These are phyloP conservation scores for Colletotrichum abscissum DNA, from an alignment of 2,329 filamentous ascomycete species.

Conservation along the genomic window DNA sequence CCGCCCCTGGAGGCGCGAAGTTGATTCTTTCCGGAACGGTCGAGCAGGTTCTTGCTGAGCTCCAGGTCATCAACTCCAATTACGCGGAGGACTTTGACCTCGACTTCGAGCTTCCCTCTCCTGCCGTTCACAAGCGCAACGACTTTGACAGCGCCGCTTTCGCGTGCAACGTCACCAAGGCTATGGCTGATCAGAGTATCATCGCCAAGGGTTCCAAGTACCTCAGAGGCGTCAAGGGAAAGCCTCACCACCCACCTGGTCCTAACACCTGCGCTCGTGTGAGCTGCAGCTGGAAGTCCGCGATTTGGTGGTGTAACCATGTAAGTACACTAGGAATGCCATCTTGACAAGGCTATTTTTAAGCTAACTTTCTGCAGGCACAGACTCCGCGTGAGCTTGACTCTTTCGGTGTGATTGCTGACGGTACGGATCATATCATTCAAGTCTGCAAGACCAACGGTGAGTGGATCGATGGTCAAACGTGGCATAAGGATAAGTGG, in stretches of 20 bases:
- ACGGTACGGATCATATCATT: constrained; percentile 14
- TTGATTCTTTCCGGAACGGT: constrained; percentile 31
- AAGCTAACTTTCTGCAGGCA: background rate
- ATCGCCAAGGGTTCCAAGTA: constrained; percentile 18
- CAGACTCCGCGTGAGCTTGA: background rate
- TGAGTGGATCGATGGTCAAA: background rate
- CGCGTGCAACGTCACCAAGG: background rate
- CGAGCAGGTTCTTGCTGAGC: constrained; percentile 23
- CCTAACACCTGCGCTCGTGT: constrained; percentile 26
- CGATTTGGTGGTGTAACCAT: constrained; percentile 29
- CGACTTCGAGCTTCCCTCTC: background rate
- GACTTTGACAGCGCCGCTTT: constrained; percentile 1
- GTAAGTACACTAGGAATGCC: background rate
- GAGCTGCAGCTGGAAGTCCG: constrained; percentile 25
- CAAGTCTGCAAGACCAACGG: background rate
- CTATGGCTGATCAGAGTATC: background rate
- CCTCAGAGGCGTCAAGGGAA: constrained; percentile 3
- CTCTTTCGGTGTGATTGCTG: constrained; percentile 10
- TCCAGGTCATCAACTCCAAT: constrained; percentile 22
- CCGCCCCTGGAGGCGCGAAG: constrained; percentile 15
- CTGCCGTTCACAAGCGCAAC: constrained; percentile 4
- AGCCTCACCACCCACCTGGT: background rate
- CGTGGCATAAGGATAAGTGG: constrained; percentile 4
- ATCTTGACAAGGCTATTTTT: background rate
- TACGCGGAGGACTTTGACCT: constrained; percentile 6